phyloP scores from a whole-genome alignment of 495 filamentous ascomycete genomes.

The Monascus purpureus region DNA sequence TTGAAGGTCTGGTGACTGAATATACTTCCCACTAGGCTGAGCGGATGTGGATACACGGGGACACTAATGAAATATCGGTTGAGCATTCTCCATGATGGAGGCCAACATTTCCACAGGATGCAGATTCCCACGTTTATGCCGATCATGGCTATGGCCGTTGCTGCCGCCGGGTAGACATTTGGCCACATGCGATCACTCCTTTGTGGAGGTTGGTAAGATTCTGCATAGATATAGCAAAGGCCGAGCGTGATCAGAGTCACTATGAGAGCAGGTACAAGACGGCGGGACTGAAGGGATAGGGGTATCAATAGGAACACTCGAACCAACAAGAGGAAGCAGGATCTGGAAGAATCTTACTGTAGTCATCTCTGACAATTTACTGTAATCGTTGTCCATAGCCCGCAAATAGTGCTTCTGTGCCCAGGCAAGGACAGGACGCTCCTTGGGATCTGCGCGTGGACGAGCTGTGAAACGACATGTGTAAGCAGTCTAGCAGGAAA shows the following conservation, averaged over 20 bases:
- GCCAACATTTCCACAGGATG: constrained; percentile 47
- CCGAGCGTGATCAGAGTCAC: constrained; percentile 38
- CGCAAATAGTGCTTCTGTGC: constrained; percentile 32
- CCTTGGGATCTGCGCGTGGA: constrained; percentile 28
- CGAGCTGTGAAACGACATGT: constrained; percentile 10
- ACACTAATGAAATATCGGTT: constrained; percentile 68
- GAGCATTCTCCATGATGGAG: constrained; percentile 55
- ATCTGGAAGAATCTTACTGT: constrained; percentile 18
- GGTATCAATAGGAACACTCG: constrained; percentile 1
- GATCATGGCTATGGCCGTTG: constrained; percentile 58
- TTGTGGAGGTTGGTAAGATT: constrained; percentile 48
- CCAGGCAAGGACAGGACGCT: constrained; percentile 33
- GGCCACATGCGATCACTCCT: constrained; percentile 50
- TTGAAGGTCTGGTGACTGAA: constrained; percentile 63
- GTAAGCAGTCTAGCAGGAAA: background rate
- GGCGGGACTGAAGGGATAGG: constrained; percentile 27
- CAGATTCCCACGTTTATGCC: constrained; percentile 49
- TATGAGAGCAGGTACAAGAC: constrained; percentile 50
- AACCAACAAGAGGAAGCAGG: background rate
- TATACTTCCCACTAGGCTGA: constrained; percentile 50
- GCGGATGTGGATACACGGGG: constrained; percentile 50
- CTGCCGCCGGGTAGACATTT: constrained; percentile 60
- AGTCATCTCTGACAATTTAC: constrained; percentile 18
- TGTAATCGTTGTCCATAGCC: constrained; percentile 20
- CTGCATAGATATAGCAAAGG: constrained; percentile 38